Evolutionary conservation across 2,329 filamentous ascomycete genomes (phyloP), one percentile per base, ranked within the genome.

Genomic region (Monosporascus sp.): DNA sequence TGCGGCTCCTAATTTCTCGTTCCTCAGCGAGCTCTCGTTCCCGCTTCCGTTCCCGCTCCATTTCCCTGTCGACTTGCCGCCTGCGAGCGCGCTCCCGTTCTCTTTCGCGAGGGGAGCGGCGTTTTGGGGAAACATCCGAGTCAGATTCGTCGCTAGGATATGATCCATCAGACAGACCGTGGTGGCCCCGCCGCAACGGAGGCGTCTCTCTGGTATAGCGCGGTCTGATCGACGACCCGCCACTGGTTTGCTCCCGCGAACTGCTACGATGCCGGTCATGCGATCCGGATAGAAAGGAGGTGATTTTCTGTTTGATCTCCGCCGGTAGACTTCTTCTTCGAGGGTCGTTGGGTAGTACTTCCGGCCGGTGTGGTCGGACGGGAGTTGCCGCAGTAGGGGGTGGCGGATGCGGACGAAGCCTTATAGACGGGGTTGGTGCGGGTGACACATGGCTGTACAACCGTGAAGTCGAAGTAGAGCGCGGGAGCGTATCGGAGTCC

Each of bases 161-260:
- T 5, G 64, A 65, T 1, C 63, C 65, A 1, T 62, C 62, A 1
- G 66, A 69, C 62, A 1, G 66, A 67, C 14, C 57, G 49, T 64
- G 65, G 20, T 62, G 62, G 50, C 58, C 64, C 3, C 57, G 55
- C 22, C 59, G 62, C 14, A 59, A 54, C 60, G 60, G 50, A 61
- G 58, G 18, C 60, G 64, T 38, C 62, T 56, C 51, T 52, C 2
- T 58, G 52, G 24, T 47, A 53, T 17, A 54, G 31, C 5, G 51
- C 37, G 39, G 39, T 52, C 9, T 57, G 47, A 8, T 41, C 31
- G 3, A 59, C 56, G 8, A 48, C 56, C 48, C 20, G 20, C 18
- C 18, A 20, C 41, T 20, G 20, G n/a, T 25, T 11, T 58, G 60
- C 31, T 67, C 65, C n/a, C 64, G 62, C 5, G 66, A 68, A n/a